Conservation (phyloP, 495 filamentous ascomycete species). For the Hypoxylon rickii region DNA sequence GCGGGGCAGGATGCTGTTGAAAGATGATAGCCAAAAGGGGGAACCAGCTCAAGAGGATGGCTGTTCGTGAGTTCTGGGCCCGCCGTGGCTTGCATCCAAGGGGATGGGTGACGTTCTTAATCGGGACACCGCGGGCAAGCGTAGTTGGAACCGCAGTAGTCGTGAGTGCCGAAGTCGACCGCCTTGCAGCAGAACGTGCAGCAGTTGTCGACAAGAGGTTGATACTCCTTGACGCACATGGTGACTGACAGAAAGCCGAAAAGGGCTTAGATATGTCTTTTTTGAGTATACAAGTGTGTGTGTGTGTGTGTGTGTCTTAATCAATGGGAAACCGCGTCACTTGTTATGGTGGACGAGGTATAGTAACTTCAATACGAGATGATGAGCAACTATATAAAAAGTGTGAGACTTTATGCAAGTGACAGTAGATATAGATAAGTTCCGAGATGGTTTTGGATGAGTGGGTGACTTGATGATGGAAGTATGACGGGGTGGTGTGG, state of each 20-base stretch:
- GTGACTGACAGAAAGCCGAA: conserved; percentile 29
- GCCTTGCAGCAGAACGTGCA: conserved; percentile 60
- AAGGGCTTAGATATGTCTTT: conserved; percentile 15
- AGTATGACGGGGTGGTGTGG: conserved; percentile 23
- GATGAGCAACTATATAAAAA: not conserved
- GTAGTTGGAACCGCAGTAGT: conserved; percentile 51
- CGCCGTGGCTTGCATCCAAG: conserved; percentile 21
- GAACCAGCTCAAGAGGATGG: no score
- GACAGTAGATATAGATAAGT: not conserved
- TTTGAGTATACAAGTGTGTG: not conserved
- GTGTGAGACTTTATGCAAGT: no score
- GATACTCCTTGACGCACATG: conserved; percentile 52
- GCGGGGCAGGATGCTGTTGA: not conserved
- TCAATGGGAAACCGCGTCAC: conserved; percentile 10
- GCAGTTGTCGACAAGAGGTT: conserved; percentile 55
- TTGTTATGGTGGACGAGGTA: conserved; percentile 14
- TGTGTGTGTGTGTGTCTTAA: conserved; percentile 9
- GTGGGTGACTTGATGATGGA: conserved; percentile 3
- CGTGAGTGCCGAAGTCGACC: conserved; percentile 56
- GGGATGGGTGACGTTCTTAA: conserved; percentile 34
- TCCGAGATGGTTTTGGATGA: not conserved
- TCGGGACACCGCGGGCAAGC: conserved; percentile 53
- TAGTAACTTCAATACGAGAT: not conserved
- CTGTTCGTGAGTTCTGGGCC: conserved; percentile 19
- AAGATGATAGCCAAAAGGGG: conserved; percentile 23